Evolutionary conservation across 1,284 basidiomycete species (phyloP).

Genomic region (Albatrellus sp.): DNA sequence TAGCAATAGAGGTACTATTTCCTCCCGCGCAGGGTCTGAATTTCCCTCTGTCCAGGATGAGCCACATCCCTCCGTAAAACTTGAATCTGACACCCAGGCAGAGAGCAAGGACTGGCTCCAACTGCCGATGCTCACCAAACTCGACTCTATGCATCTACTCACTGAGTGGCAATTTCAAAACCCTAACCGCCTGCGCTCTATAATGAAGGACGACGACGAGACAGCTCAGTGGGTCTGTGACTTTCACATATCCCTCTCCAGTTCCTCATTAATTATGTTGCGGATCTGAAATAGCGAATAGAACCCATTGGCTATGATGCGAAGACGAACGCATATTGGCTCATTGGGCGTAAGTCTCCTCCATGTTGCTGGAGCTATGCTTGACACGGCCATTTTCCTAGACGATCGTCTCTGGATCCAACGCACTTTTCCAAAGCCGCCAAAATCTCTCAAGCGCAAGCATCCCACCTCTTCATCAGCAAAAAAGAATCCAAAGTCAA

Average conservation of each 20-base stretch:
- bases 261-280: slow-evolving; percentile 1
- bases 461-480: slow-evolving; percentile 12
- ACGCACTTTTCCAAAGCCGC: slow-evolving; percentile 44
- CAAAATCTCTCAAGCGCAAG: slow-evolving; percentile 46
- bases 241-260: not conserved
- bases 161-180: slow-evolving; percentile 78
- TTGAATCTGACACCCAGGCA: slow-evolving; percentile 9
- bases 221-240: slow-evolving; percentile 57
- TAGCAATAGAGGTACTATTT: not conserved
- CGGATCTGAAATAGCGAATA: slow-evolving; percentile 43
- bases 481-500: slow-evolving; percentile 7
- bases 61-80: slow-evolving; percentile 2
- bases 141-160: slow-evolving; percentile 65
- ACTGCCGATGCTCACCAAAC: slow-evolving; percentile 57
- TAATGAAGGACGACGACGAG: slow-evolving; percentile 73
- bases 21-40: slow-evolving; percentile 1
- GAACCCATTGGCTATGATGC: slow-evolving; percentile 83
- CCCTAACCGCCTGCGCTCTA: slow-evolving; percentile 43
- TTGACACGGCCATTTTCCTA: slow-evolving; percentile 13
- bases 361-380: not conserved
- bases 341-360: slow-evolving; percentile 58
- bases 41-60: slow-evolving; percentile 10
- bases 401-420: slow-evolving; percentile 85
- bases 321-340: slow-evolving; percentile 77
- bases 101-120: slow-evolving; percentile 54